These are phyloP conservation scores for Ministeria vibrans DNA, from an alignment of 78 protist genomes.

Conservation along the genomic window DNA sequence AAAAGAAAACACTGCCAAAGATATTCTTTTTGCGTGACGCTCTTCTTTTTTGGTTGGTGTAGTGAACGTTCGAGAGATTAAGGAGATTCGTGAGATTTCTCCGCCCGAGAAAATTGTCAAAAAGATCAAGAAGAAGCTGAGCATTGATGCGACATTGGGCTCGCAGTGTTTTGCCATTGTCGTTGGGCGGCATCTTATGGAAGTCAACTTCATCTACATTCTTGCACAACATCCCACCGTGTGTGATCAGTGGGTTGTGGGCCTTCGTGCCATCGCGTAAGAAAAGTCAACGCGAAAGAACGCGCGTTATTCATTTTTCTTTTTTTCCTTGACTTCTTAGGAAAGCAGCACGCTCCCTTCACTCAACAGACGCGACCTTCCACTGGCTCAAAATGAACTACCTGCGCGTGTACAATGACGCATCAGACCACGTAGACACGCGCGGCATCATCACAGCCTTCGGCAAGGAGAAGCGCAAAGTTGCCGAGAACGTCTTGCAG, in stretches of 20 bases:
- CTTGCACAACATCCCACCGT: neutral
- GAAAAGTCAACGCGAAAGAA: neutral
- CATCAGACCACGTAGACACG: neutral
- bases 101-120: no score
- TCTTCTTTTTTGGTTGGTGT: no score
- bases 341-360: neutral
- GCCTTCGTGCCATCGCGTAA: neutral
- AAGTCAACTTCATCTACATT: neutral
- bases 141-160: no score
- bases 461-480: slow-evolving; percentile 1
- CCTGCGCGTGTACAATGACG: neutral
- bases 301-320: neutral
- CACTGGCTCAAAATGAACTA: neutral
- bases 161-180: slow-evolving; percentile 5
- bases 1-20: no score
- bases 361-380: neutral
- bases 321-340: neutral
- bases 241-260: neutral
- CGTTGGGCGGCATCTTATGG: neutral
- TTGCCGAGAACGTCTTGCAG: neutral
- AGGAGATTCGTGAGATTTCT: no score
- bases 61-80: no score
- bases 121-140: no score
- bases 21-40: no score
- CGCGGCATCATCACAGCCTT: neutral